Base-by-base conservation (phyloP, 768 basidiomycete species). In the Hydnomerulius pinastri region DNA sequence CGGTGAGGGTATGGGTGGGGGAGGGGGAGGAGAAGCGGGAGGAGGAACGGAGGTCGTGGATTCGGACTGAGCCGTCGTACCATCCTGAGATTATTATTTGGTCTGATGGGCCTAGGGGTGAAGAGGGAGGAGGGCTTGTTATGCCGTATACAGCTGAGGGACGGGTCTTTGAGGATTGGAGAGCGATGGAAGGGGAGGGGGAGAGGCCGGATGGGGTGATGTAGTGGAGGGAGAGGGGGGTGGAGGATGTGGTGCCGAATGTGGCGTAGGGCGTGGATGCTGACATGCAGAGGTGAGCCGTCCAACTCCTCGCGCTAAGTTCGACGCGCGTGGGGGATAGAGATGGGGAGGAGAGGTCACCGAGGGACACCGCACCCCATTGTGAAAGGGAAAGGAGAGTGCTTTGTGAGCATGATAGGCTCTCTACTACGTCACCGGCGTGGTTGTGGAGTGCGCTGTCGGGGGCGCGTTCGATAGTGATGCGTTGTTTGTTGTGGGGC, bases 61-160 rank as follows among this genome's bases (percentile, higher is more conserved):
- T 77, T 30, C 80, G 77, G 28, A 90, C 85, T 41, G 75, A 65
- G 10, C 90, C 86, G 62, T 93, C 88, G 65, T 82, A 92, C 89
- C 90, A 92, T 1, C 89, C 91, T 1, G 87, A 86, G 30, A 90
- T 75, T 20, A 93, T 48, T 17, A 90, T 78, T 59, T 89, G 77
- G 15, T 86, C 81, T 3, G 87, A 86, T 2, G 78, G 69, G 4
- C 90, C 89, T 77, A 85, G 83, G 1, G 84, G 80, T 18, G 84
- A 83, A 23, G 80, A 74, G 0, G 75, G 73, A 1, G 87, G 84
- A 6, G 81, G 80, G 21, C 71, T 73, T 7, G 81, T 71, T 63
- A 93, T 79, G 36, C 80, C 86, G 69, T 91, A 92, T 9, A 90
- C 90, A 1, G 90, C 87, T 28, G 82, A 78, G 4, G 66, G 60